Conservation (phyloP, 192 early-diverging fungal species). For the Entrophospora sp. region DNA sequence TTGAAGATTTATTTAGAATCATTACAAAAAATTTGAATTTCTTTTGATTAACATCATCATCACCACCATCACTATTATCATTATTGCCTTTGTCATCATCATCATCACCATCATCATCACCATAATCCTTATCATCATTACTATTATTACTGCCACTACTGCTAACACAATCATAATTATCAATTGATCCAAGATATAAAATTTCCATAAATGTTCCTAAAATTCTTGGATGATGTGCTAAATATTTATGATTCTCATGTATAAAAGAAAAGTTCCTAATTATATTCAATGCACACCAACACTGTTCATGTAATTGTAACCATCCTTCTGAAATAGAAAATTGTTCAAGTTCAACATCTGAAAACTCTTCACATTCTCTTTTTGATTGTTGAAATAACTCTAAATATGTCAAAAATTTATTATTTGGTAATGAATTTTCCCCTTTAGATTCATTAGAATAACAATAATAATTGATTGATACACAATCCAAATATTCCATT, state of each 20-base stretch:
- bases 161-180: too few relatives aligned
- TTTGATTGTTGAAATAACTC: slow-evolving; percentile 35
- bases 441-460: not conserved
- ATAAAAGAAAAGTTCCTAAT: slow-evolving; percentile 50
- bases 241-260: slow-evolving; percentile 36
- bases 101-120: slow-evolving; percentile 20
- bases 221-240: slow-evolving; percentile 39
- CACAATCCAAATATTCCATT: slow-evolving; percentile 25
- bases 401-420: slow-evolving; percentile 32
- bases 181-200: slow-evolving; percentile 16
- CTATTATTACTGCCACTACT: too few relatives aligned
- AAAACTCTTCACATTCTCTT: slow-evolving; percentile 15
- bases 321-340: slow-evolving; percentile 26
- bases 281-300: slow-evolving; percentile 41
- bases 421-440: slow-evolving; percentile 1
- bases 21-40: not conserved
- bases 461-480: too few relatives aligned
- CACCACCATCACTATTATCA: slow-evolving; percentile 2
- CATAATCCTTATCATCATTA: too few relatives aligned
- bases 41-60: not conserved
- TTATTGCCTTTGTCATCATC: not conserved
- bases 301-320: slow-evolving; percentile 37
- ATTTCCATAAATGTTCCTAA: slow-evolving; percentile 30
- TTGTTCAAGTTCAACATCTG: slow-evolving; percentile 25
- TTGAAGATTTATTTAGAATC: too few relatives aligned